A percentile compares a stretch with the other conserved stretches of the same genome.
Evolutionary conservation across 495 filamentous ascomycete species (phyloP).

Genomic region (Tuber borchii): DNA sequence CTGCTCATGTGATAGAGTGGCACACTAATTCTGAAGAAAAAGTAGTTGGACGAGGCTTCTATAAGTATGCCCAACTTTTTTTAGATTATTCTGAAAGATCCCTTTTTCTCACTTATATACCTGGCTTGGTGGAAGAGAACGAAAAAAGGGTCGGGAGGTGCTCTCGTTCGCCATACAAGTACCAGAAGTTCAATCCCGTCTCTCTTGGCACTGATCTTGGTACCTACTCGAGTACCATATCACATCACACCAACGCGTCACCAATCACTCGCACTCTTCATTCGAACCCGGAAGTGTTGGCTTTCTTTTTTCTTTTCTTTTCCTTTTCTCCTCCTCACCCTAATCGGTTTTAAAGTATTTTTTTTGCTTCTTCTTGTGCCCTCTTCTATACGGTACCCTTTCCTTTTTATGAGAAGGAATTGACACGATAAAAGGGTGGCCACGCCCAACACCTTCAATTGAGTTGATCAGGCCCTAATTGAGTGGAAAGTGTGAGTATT

Average conservation of each 20-base stretch:
- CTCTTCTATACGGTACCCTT: background rate
- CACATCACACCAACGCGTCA: background rate
- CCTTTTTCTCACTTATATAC: background rate
- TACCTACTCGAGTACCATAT: background rate
- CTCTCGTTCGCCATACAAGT: background rate
- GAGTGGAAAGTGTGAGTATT: background rate
- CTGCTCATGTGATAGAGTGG: background rate
- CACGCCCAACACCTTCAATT: background rate
- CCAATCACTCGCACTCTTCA: background rate
- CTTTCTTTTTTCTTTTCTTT: background rate
- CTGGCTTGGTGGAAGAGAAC: background rate
- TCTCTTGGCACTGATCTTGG: background rate
- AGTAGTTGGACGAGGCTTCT: background rate
- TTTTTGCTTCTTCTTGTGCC: constrained; percentile 6
- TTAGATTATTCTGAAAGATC: background rate
- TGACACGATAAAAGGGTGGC: background rate
- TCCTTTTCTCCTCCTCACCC: background rate
- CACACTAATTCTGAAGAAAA: background rate
- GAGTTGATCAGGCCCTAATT: background rate
- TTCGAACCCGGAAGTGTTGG: background rate
- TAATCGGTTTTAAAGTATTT: background rate
- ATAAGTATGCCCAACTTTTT: background rate
- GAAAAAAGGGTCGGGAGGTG: background rate
- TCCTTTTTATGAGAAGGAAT: background rate
- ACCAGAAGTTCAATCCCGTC: background rate